These are phyloP conservation scores for Oldenlandia corymbosa DNA, from an alignment of 257 asterid genomes.

Conservation along the genomic window DNA sequence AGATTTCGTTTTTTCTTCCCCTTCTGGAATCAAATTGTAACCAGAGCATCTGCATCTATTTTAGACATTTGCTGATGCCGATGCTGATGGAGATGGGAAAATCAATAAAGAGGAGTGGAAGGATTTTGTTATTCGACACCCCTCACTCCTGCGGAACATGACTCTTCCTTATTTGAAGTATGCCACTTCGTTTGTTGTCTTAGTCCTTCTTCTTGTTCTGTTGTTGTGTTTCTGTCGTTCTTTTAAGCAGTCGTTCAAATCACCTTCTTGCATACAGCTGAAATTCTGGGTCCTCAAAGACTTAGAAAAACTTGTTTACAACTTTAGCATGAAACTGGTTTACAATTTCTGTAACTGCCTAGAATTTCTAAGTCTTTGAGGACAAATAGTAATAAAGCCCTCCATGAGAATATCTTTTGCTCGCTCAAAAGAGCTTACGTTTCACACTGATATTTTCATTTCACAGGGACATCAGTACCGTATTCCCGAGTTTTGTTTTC, in stretches of 20 bases:
- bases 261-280: background rate
- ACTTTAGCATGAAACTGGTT: background rate
- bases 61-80: slow-evolving; percentile 81
- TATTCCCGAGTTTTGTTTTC: slow-evolving; percentile 68
- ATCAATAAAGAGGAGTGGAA: slow-evolving; percentile 77
- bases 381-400: no score
- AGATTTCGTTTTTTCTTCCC: background rate
- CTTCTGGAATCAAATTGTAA: background rate
- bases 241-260: background rate
- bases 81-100: slow-evolving; percentile 68
- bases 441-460: slow-evolving; percentile 1
- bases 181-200: slow-evolving; percentile 3
- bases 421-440: background rate
- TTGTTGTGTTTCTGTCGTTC: background rate
- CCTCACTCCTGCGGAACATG: slow-evolving; percentile 85
- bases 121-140: slow-evolving; percentile 49
- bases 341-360: background rate
- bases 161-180: slow-evolving; percentile 83
- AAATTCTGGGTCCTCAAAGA: no score
- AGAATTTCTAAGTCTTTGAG: no score
- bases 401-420: no score
- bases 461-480: slow-evolving; percentile 55
- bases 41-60: slow-evolving; percentile 5
- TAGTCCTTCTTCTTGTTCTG: background rate
- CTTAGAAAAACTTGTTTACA: background rate